phyloP scores from a whole-genome alignment of 331 rosid genomes.

The Quercus tomentella region DNA sequence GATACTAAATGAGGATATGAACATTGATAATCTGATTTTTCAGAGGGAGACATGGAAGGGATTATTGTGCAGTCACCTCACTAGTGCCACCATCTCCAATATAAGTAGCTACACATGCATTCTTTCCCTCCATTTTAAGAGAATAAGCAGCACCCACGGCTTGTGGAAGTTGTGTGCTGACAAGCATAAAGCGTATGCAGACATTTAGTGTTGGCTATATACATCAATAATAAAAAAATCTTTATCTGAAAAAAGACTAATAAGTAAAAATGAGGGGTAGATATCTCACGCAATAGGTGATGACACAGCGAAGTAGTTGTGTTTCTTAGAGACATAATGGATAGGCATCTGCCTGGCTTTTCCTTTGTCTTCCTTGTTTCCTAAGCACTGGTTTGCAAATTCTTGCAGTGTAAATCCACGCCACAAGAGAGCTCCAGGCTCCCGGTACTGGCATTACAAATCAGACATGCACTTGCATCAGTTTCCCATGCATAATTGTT shows the following conservation, averaged over 20 bases:
- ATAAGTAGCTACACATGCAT: constrained; percentile 51
- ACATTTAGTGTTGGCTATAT: not conserved
- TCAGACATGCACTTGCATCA: not conserved
- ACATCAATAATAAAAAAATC: not conserved
- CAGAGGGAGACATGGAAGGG: not conserved
- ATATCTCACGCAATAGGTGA: constrained; percentile 66
- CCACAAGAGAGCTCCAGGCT: constrained; percentile 78
- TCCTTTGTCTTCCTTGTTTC: constrained; percentile 56
- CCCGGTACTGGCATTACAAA: constrained; percentile 47
- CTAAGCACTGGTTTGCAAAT: constrained; percentile 56
- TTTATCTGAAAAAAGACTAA: not conserved
- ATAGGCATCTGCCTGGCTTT: constrained; percentile 79
- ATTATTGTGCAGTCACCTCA: constrained; percentile 40
- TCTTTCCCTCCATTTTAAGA: constrained; percentile 56
- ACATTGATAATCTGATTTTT: not conserved
- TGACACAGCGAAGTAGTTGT: constrained; percentile 61
- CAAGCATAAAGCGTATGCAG: constrained; percentile 13
- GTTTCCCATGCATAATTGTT: not conserved
- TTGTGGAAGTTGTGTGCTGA: constrained; percentile 68
- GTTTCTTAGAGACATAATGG: constrained; percentile 64
- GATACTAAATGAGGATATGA: not conserved
- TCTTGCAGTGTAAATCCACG: constrained; percentile 75
- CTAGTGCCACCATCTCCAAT: constrained; percentile 61
- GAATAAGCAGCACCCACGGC: constrained; percentile 69
- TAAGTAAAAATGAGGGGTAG: not conserved